A percentile compares a stretch with the other conserved stretches of the same genome.
Evolutionary conservation across 148 eudicot genomes (phyloP).

Genomic region (Camellia lanceoleosa): DNA sequence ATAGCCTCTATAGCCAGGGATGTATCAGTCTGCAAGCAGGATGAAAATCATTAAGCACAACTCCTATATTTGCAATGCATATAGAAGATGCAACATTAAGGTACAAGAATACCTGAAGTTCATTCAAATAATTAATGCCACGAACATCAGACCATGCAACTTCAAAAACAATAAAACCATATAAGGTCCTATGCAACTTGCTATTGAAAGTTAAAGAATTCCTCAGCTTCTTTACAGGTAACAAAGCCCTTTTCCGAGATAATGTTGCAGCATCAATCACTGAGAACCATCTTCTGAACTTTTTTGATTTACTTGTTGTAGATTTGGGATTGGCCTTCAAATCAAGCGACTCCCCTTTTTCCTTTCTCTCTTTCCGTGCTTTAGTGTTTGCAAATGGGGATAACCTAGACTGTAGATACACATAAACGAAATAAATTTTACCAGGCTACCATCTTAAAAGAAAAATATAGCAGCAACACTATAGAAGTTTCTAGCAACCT

Average conservation of each 20-base stretch:
- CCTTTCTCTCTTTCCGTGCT: slow-evolving; percentile 54
- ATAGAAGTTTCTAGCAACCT: slow-evolving; percentile 49
- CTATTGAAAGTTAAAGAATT: slow-evolving; percentile 65
- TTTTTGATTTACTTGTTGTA: slow-evolving; percentile 38
- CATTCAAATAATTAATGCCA: slow-evolving; percentile 87
- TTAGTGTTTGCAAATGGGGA: slow-evolving; percentile 94
- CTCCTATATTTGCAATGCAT: slow-evolving; percentile 6
- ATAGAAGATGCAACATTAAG: slow-evolving; percentile 11
- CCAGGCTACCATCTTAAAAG: background rate
- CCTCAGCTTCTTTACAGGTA: slow-evolving; percentile 80
- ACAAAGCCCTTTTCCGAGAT: slow-evolving; percentile 69
- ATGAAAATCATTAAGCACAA: slow-evolving; percentile 19
- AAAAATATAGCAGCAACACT: background rate
- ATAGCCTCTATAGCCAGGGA: slow-evolving; percentile 84
- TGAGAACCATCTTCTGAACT: slow-evolving; percentile 63
- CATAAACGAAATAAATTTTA: slow-evolving; percentile 14
- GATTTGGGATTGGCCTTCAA: slow-evolving; percentile 33
- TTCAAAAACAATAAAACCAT: slow-evolving; percentile 92
- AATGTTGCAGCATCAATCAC: slow-evolving; percentile 68
- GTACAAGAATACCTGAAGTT: slow-evolving; percentile 66
- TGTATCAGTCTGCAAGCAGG: slow-evolving; percentile 76
- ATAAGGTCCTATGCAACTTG: slow-evolving; percentile 77
- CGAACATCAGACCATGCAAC: slow-evolving; percentile 84
- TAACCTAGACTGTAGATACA: slow-evolving; percentile 68
- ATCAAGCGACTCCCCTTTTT: slow-evolving; percentile 37